These are phyloP conservation scores for Linnemannia schmuckeri DNA, from an alignment of 192 early-diverging fungal species.

Conservation along the genomic window DNA sequence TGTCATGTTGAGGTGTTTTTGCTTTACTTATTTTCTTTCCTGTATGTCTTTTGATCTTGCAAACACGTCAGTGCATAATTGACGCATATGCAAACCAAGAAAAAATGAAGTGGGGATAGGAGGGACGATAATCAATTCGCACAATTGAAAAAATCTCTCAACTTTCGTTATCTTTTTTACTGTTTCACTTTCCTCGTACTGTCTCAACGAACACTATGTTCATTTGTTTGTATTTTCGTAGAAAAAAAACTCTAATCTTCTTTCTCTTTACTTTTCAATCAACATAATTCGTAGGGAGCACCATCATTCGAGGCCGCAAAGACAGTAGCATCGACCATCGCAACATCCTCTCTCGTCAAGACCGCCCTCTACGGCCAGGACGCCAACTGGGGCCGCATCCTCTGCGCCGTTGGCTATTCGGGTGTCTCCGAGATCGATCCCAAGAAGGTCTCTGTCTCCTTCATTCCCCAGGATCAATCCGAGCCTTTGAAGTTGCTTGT, in stretches of 20 bases:
- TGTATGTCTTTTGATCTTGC: background rate
- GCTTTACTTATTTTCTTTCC: background rate
- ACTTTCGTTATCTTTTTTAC: background rate
- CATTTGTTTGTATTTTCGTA: background rate
- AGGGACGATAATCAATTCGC: conserved; percentile 1
- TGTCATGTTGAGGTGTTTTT: background rate
- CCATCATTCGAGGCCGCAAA: conserved; percentile 82
- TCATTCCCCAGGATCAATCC: conserved; percentile 77
- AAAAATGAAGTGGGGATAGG: background rate
- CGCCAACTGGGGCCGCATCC: conserved; percentile 97
- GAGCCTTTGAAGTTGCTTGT: conserved; percentile 78
- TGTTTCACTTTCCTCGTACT: background rate
- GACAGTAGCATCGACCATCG: conserved; percentile 86
- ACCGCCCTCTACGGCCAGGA: conserved; percentile 97
- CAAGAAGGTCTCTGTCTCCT: conserved; percentile 77
- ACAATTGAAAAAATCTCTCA: background rate
- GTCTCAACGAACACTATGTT: background rate
- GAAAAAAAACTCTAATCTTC: background rate
- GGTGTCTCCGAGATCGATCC: conserved; percentile 80
- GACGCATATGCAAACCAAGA: background rate
- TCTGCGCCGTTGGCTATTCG: conserved; percentile 92
- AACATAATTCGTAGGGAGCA: conserved; percentile 70
- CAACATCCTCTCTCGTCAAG: conserved; percentile 94
- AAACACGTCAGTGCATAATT: background rate
- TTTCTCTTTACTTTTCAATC: background rate